Percentiles rank a stretch among this genome's conserved stretches.
Evolutionary conservation across 2,329 filamentous ascomycete species (phyloP).

Genomic region (Fusarium pininemorale): DNA sequence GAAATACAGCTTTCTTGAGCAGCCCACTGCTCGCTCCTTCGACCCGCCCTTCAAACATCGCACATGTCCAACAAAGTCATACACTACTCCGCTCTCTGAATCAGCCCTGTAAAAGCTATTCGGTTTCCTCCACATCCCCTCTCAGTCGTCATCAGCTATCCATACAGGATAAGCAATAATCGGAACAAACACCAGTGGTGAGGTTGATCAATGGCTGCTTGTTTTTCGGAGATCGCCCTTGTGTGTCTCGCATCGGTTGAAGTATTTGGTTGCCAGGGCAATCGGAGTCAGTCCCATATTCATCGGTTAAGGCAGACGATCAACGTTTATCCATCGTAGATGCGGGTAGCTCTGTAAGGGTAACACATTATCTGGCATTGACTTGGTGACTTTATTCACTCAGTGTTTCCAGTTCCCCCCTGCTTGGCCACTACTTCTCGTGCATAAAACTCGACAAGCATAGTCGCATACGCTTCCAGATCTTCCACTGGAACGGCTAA

Average conservation of each 20-base stretch:
- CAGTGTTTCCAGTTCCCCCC: conserved; percentile 21
- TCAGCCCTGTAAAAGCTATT: neutral
- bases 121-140: neutral
- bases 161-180: neutral
- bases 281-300: neutral
- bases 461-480: conserved; percentile 95
- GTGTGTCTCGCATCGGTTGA: conserved; percentile 13
- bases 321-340: neutral
- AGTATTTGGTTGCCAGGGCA: neutral
- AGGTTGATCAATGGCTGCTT: neutral
- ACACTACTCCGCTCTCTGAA: conserved; percentile 8
- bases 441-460: conserved; percentile 98
- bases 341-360: neutral
- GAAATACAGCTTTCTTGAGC: conserved; percentile 29
- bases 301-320: neutral
- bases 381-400: conserved; percentile 25
- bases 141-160: neutral
- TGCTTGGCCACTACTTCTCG: conserved; percentile 75
- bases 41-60: conserved; percentile 30
- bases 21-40: conserved; percentile 36
- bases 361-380: neutral
- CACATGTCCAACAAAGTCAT: conserved; percentile 27
- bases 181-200: neutral
- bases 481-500: conserved; percentile 94
- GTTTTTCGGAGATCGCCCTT: neutral